Conservation (phyloP, 1,139 yeast species). For the Scheffersomyces cryptocercus region DNA sequence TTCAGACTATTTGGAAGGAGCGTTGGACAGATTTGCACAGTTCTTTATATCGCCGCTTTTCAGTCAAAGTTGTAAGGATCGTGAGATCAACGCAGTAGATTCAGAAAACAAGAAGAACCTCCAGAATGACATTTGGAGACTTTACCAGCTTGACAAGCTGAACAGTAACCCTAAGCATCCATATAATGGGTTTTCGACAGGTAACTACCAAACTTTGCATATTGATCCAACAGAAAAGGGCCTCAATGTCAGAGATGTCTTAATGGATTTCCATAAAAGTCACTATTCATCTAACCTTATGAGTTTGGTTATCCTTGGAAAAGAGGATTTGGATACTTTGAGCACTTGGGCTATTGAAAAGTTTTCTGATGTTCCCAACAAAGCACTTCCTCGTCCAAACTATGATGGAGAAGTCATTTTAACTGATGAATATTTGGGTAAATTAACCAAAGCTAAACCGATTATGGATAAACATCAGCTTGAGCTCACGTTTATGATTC, state of each 20-base stretch:
- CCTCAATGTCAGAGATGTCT: conserved; percentile 62
- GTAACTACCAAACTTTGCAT: conserved; percentile 63
- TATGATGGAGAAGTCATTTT: conserved; percentile 39
- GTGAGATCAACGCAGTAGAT: conserved; percentile 94
- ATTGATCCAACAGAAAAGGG: conserved; percentile 52
- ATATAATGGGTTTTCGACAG: conserved; percentile 74
- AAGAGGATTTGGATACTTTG: conserved; percentile 72
- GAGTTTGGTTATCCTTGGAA: conserved; percentile 84
- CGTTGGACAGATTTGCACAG: conserved; percentile 89
- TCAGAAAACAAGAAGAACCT: conserved; percentile 93
- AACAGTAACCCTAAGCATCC: conserved; percentile 74
- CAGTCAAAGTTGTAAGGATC: conserved; percentile 76
- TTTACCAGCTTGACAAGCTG: conserved; percentile 79
- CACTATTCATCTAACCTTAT: conserved; percentile 75
- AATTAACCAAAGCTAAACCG: conserved; percentile 69
- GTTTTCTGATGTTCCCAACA: conserved; percentile 65
- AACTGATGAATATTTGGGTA: conserved; percentile 48
- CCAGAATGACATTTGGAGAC: conserved; percentile 87
- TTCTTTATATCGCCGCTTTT: conserved; percentile 88
- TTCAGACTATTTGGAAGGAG: conserved; percentile 76
- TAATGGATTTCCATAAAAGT: conserved; percentile 61
- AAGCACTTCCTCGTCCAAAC: conserved; percentile 49
- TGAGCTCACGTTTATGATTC: conserved; percentile 69
- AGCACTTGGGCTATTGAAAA: conserved; percentile 69
- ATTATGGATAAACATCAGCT: conserved; percentile 76